A percentile compares a stretch with the other conserved stretches of the same genome.
Evolutionary conservation across 129 eudicot species (phyloP).

Genomic region (Oenanthe sinensis): DNA sequence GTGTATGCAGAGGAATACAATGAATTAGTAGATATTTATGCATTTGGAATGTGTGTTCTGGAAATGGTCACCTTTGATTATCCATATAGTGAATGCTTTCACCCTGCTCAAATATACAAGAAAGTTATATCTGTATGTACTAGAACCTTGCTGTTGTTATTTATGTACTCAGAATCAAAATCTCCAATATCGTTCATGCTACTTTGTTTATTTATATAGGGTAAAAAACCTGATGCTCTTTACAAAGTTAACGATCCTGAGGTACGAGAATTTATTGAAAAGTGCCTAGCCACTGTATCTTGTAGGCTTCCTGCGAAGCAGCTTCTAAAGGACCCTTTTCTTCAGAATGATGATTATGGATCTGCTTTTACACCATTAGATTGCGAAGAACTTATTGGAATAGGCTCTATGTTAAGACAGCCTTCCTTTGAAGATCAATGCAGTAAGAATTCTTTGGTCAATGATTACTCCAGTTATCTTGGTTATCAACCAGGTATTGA

Average conservation of each 20-base stretch:
- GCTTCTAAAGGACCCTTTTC: conserved; percentile 83
- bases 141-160: background rate
- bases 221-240: conserved; percentile 74
- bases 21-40: conserved; percentile 81
- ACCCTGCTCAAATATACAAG: conserved; percentile 96
- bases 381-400: conserved; percentile 42
- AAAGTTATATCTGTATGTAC: conserved; percentile 81
- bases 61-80: conserved; percentile 95
- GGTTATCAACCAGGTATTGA: conserved; percentile 43
- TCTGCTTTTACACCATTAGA: conserved; percentile 36
- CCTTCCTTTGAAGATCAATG: conserved; percentile 24
- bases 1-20: conserved; percentile 87
- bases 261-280: conserved; percentile 69
- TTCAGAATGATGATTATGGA: conserved; percentile 47
- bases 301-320: conserved; percentile 64
- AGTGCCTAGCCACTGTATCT: conserved; percentile 75
- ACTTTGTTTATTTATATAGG: conserved; percentile 28
- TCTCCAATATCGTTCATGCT: background rate
- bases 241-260: conserved; percentile 78
- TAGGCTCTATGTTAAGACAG: conserved; percentile 25
- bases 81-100: conserved; percentile 90
- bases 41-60: conserved; percentile 97
- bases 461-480: conserved; percentile 28
- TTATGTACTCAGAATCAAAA: background rate
- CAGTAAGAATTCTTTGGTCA: conserved; percentile 25